These are phyloP conservation scores for Aspergillus pseudoglaucus DNA, from an alignment of 2,329 filamentous ascomycete species.

Conservation along the genomic window DNA sequence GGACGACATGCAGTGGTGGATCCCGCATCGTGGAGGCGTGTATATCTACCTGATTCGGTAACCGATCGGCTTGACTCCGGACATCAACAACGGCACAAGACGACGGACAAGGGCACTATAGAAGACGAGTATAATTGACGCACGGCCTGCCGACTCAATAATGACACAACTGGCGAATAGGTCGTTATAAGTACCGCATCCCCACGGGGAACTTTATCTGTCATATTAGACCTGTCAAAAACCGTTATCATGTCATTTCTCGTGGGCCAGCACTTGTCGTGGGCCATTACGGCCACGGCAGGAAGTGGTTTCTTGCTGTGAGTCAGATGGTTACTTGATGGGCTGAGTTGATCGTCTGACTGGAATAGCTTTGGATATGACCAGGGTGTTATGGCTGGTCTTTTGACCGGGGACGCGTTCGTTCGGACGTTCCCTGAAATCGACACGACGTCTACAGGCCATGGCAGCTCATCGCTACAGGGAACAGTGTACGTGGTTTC, in stretches of 20 bases:
- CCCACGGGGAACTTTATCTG: neutral
- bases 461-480: constrained; percentile 39
- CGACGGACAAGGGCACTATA: neutral
- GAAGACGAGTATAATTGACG: neutral
- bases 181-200: neutral
- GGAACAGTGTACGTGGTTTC: constrained; percentile 32
- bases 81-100: neutral
- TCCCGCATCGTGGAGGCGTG: neutral
- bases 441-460: constrained; percentile 24
- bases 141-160: neutral
- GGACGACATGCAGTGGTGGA: neutral
- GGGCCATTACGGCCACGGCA: constrained; percentile 39
- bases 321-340: constrained; percentile 22
- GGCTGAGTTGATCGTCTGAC: constrained; percentile 2
- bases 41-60: neutral
- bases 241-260: constrained; percentile 18
- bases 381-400: constrained; percentile 34
- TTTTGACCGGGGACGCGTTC: constrained; percentile 25
- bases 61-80: neutral
- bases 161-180: neutral
- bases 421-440: constrained; percentile 21
- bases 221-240: neutral
- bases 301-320: constrained; percentile 35
- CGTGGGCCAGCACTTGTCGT: constrained; percentile 29
- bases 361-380: constrained; percentile 27